Conservation (phyloP, 179 eudicot genomes). For the Beta corolliflora region DNA sequence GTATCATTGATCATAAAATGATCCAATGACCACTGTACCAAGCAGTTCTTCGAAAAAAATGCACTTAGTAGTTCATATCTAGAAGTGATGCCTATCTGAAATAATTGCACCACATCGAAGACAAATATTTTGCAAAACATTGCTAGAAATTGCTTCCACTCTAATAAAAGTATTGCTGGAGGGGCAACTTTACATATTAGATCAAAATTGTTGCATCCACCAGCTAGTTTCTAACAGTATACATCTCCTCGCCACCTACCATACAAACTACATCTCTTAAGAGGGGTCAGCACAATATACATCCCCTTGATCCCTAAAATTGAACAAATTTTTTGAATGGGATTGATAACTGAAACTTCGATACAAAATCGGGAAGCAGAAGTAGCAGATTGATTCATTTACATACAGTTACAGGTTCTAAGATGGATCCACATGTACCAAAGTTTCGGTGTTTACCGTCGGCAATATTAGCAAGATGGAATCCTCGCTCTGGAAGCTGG, state of each 20-base stretch:
- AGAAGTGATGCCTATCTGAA: too few species aligned
- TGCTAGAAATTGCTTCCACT: not conserved
- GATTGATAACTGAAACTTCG: not conserved
- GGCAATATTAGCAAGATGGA: constrained; percentile 69
- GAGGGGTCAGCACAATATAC: not conserved
- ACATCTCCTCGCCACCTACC: constrained; percentile 8
- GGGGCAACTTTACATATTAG: constrained; percentile 19
- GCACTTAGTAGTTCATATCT: too few species aligned
- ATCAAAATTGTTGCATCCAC: constrained; percentile 45
- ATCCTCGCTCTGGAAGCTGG: constrained; percentile 80
- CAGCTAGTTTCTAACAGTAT: constrained; percentile 11
- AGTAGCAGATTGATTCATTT: constrained; percentile 7
- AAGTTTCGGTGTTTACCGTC: constrained; percentile 96
- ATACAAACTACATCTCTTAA: constrained; percentile 1
- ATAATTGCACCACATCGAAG: not conserved
- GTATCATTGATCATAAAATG: too few species aligned
- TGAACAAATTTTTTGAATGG: constrained; percentile 1
- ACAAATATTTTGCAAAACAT: not conserved
- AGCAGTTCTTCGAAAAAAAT: too few species aligned
- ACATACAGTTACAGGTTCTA: constrained; percentile 41
- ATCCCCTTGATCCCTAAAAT: not conserved
- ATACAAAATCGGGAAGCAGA: constrained; percentile 5
- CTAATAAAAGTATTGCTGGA: not conserved
- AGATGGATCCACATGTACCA: constrained; percentile 53
- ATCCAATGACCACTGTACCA: too few species aligned